Evolutionary conservation across 805 yeast genomes (phyloP).

Genomic region (Candida odintsovae): DNA sequence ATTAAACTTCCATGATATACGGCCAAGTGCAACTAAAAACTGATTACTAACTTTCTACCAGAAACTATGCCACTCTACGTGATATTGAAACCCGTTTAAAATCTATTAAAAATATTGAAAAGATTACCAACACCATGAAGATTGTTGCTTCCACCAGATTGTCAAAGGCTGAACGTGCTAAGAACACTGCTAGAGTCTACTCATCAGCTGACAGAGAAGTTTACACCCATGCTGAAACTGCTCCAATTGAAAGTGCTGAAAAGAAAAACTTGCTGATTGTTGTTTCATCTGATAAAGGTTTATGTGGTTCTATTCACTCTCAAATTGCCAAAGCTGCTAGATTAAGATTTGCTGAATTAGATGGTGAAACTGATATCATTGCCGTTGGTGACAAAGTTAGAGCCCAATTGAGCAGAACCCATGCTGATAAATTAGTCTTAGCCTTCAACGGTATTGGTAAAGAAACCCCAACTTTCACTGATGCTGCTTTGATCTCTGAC

Average conservation of each 20-base stretch:
- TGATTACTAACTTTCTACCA: conserved; percentile 25
- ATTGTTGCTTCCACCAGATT: conserved; percentile 97
- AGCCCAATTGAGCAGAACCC: conserved; percentile 81
- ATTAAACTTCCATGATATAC: background rate
- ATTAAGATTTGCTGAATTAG: conserved; percentile 48
- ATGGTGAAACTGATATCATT: conserved; percentile 68
- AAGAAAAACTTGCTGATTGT: conserved; percentile 78
- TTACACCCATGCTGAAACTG: conserved; percentile 76
- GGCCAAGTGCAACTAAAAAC: background rate
- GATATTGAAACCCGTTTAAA: conserved; percentile 97
- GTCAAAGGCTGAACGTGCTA: conserved; percentile 92
- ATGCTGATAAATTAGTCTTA: conserved; percentile 60
- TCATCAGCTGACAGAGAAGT: conserved; percentile 76
- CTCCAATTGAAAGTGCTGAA: conserved; percentile 39
- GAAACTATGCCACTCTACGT: conserved; percentile 97
- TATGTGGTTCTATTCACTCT: conserved; percentile 98
- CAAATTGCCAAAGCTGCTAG: conserved; percentile 89
- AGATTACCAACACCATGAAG: conserved; percentile 99
- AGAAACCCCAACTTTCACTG: conserved; percentile 91
- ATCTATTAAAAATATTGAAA: conserved; percentile 97
- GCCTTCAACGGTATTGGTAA: conserved; percentile 91
- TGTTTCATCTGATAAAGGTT: conserved; percentile 94
- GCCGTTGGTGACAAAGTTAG: conserved; percentile 93
- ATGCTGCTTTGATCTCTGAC: conserved; percentile 84
- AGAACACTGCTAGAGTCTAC: conserved; percentile 81